Percentiles rank a stretch among this genome's conserved stretches.
Evolutionary conservation across 257 asterid species (phyloP).

Genomic region (Coffea canephora): DNA sequence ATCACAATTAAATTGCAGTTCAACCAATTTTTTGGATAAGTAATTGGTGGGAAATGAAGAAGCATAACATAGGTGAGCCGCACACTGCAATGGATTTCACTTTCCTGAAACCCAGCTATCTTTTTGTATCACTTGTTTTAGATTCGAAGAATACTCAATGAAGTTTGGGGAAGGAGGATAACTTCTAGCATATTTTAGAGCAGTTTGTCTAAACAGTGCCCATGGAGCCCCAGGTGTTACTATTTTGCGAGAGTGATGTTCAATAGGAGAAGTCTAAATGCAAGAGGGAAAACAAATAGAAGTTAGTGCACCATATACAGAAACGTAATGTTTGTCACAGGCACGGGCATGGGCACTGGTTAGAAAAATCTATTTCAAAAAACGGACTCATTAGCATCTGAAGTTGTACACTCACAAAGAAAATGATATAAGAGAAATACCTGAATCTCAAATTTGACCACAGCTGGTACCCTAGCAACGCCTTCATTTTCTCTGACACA

Average conservation of each 20-base stretch:
- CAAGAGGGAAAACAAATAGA: no score
- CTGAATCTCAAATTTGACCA: slow-evolving; percentile 92
- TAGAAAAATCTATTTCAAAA: not conserved
- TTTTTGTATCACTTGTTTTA: not conserved
- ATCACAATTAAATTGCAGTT: not conserved
- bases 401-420: not conserved
- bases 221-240: no score
- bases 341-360: no score
- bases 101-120: not conserved
- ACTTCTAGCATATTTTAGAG: not conserved
- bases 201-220: no score
- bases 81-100: not conserved
- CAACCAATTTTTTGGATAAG: not conserved
- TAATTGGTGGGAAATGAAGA: not conserved
- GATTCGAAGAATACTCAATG: not conserved
- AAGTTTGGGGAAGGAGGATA: not conserved
- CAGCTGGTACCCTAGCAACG: slow-evolving; percentile 36
- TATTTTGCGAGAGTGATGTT: no score
- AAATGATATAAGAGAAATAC: slow-evolving; percentile 26
- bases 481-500: slow-evolving; percentile 54
- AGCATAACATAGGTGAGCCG: not conserved
- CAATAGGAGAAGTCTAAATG: no score
- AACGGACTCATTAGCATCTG: not conserved
- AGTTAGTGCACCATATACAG: no score
- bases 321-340: no score